phyloP scores from a whole-genome alignment of 2,329 filamentous ascomycete species.

The Pseudogymnoascus sp. region DNA sequence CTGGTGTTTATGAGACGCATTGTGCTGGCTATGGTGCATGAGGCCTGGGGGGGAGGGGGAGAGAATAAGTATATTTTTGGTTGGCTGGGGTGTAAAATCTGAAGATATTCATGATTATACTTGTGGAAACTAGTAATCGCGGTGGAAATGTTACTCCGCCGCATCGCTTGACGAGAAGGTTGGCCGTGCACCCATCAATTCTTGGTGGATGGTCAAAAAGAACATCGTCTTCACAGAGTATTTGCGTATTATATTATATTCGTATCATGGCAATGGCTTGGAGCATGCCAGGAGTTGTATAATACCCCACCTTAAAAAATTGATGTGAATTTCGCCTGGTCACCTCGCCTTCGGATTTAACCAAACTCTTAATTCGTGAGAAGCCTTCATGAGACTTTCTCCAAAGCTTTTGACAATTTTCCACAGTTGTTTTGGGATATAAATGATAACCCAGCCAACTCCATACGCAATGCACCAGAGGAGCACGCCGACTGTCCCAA shows the following conservation, averaged over 20 bases:
- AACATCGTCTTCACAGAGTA: neutral
- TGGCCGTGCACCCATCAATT: neutral
- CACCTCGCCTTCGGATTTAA: conserved; percentile 30
- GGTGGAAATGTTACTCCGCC: conserved; percentile 1
- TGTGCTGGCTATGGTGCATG: neutral
- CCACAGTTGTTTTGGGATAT: conserved; percentile 30
- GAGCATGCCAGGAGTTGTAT: neutral
- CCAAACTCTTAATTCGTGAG: conserved; percentile 32
- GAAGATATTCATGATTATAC: neutral
- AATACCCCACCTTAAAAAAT: neutral
- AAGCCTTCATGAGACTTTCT: conserved; percentile 26
- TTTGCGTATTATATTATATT: neutral
- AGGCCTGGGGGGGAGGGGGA: neutral
- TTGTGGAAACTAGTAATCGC: conserved; percentile 1
- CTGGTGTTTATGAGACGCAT: conserved; percentile 17
- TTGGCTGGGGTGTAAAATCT: too few species aligned
- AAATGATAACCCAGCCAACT: conserved; percentile 29
- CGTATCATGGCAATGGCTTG: neutral
- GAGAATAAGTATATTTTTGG: neutral
- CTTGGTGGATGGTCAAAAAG: neutral
- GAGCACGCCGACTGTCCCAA: conserved; percentile 28
- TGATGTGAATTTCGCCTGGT: neutral
- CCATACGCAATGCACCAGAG: conserved; percentile 24
- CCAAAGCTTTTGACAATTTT: conserved; percentile 28
- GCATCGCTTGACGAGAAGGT: neutral